These are phyloP conservation scores for Benincasa hispida DNA, from an alignment of 306 rosid genomes.

Conservation along the genomic window DNA sequence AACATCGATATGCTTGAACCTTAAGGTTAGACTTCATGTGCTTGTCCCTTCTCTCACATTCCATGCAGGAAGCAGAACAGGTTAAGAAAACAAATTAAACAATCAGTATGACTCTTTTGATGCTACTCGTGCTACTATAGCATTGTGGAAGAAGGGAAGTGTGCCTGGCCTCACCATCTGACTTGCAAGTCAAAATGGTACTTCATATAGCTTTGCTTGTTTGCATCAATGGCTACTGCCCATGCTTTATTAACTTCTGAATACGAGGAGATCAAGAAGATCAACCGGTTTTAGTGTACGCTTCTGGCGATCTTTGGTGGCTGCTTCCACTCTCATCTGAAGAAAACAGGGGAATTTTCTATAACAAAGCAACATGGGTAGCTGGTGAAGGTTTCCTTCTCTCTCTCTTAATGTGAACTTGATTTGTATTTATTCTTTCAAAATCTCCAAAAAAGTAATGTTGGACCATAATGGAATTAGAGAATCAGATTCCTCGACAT, in stretches of 20 bases:
- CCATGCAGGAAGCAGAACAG: background rate
- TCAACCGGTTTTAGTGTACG: background rate
- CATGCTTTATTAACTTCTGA: background rate
- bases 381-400: background rate
- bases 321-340: background rate
- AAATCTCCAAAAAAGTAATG: background rate
- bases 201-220: background rate
- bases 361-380: background rate
- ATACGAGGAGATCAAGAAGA: background rate
- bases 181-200: background rate
- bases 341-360: background rate
- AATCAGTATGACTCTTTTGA: background rate
- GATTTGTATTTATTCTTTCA: constrained; percentile 7
- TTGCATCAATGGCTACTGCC: background rate
- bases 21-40: background rate
- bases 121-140: background rate
- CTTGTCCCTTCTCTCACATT: background rate
- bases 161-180: background rate
- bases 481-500: constrained; percentile 7
- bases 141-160: background rate
- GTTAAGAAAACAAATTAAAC: background rate
- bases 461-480: background rate
- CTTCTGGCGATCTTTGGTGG: background rate
- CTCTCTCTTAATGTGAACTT: constrained; percentile 7
- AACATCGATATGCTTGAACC: background rate